Base-by-base conservation (phyloP, 2,329 filamentous ascomycete genomes). In the Teratosphaeria zuluensis region DNA sequence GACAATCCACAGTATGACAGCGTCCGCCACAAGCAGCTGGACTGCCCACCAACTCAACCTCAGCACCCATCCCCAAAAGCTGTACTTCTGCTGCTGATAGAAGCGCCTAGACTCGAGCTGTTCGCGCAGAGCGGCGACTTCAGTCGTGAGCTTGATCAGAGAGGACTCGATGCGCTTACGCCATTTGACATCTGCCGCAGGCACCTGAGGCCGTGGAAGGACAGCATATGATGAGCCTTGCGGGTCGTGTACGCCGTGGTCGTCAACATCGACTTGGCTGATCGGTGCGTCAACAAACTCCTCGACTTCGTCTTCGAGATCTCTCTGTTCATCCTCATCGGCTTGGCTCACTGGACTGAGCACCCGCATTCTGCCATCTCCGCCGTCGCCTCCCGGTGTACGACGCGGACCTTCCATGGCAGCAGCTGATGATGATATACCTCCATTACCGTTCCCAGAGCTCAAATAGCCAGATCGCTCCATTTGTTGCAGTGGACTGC, bases 81-180 rank as follows among this genome's bases (percentile, higher is more conserved):
- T 86, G 61, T 82, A 83, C 61, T 83, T 82, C 64, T 81, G 86
- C 64, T 82, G 83, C 19, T 83, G 81, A 76, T 88, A 88, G 64
- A 92, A 83, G 12, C 88, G 81, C 0, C 89, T 85, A 0, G 84
- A 82, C 57, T 90, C 87, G 65, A 97, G 87, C 70, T 97, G 92
- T 74, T 99, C 94, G 38, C 94, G 83, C 62, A 97, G 75, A 0
- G 94, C 94, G 1, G 94, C 92, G 33, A 99, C 84, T 74, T 99
- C 94, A 16, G 91, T 88, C 4, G 92, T 95, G 76, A 97, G 85
- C 66, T 91, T 89, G 58, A 92, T 89, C 58, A 97, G 80, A 24
- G 90, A 89, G 51, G 86, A 83, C 75, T 97, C 92, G 62, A 97
- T 87, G 66, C 88, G 86, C 60, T 83, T 85, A 56, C 88, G 86